Base-by-base conservation (phyloP, 768 basidiomycete species). In the Tulasnella sp. region DNA sequence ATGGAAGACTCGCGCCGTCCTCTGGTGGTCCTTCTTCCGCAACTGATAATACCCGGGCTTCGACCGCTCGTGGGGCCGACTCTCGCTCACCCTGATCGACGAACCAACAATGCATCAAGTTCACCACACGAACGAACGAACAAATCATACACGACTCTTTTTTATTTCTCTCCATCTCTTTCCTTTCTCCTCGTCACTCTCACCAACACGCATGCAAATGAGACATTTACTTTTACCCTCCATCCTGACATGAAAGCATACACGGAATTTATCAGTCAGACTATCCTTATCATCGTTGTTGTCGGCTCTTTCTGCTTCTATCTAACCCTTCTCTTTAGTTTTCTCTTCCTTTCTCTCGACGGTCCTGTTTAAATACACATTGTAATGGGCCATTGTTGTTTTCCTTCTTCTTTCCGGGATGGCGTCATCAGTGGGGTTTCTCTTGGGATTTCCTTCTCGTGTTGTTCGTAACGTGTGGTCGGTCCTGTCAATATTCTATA, bases 231-330 rank as follows among this genome's bases (percentile, higher is more conserved):
- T 12, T 68, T 34, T 68, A 68, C 62, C 34, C 21, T 68, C 56
- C 62, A 68, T 68, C 62, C 62, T 68, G 62, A 68, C 62, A 68
- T 68, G 62, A 68, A 68, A 68, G 27, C 62, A 68, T 68, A 68
- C 62, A 68, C 62, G 62, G 31, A 68, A 68, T 68, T 68, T 31
- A 68, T 68, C 62, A 68, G 62, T 68, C 62, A 68, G 62, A 68
- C 62, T 68, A 68, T 68, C 62, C 34, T 68, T 68, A 68, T 68
- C 62, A 68, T 68, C 62, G 34, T 68, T 68, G 62, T 34, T 34
- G 62, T 68, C 62, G 62, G 62, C 27, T 34, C 62, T 68, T 31
- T 31, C 31, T 44, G 44, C 44, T 44, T 18, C 34, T 68, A 27
- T 68, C 62, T 68, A 68, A 52, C 62, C 36, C 62, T 68, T 27